phyloP scores from a whole-genome alignment of 2,329 filamentous ascomycete genomes.

The Fusarium dlaminii region DNA sequence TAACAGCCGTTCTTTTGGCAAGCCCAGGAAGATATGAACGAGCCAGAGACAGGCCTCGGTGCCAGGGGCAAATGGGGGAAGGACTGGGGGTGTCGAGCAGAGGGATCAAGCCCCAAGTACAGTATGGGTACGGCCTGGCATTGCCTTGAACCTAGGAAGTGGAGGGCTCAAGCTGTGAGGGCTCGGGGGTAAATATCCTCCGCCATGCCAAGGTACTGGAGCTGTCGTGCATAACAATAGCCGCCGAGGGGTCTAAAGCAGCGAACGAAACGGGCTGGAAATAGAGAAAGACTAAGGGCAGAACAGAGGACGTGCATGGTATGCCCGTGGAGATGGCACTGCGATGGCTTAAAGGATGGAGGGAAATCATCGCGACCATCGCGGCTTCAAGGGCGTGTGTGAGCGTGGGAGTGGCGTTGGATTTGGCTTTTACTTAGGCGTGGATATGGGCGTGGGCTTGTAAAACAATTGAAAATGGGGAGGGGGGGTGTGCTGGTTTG shows the following conservation, averaged over 20 bases:
- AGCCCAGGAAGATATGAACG: conserved; percentile 29
- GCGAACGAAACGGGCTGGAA: conserved; percentile 30
- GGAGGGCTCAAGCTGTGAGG: conserved; percentile 14
- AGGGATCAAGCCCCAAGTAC: conserved; percentile 30
- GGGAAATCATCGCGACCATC: conserved; percentile 18
- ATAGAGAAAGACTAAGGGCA: conserved; percentile 27
- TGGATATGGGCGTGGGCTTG: conserved; percentile 8
- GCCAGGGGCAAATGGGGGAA: conserved; percentile 22
- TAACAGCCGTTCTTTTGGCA: conserved; percentile 36
- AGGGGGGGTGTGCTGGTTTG: not conserved
- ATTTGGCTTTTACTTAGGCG: conserved; percentile 1
- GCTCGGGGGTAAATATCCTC: conserved; percentile 7
- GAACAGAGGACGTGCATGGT: conserved; percentile 29
- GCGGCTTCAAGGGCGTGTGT: conserved; percentile 24
- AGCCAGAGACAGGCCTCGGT: conserved; percentile 28
- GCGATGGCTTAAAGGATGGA: conserved; percentile 11
- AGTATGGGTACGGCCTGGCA: conserved; percentile 29
- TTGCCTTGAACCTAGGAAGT: conserved; percentile 31
- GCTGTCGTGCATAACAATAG: conserved; percentile 47
- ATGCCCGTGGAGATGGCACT: conserved; percentile 37
- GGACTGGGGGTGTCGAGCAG: conserved; percentile 25
- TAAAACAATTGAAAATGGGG: not conserved
- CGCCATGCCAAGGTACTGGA: conserved; percentile 31
- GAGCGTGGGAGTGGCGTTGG: conserved; percentile 13
- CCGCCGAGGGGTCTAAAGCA: conserved; percentile 40